Percentiles rank a stretch among this genome's conserved stretches.
Evolutionary conservation across 2,329 filamentous ascomycete genomes (phyloP).

Genomic region (Juglanconis oblonga): DNA sequence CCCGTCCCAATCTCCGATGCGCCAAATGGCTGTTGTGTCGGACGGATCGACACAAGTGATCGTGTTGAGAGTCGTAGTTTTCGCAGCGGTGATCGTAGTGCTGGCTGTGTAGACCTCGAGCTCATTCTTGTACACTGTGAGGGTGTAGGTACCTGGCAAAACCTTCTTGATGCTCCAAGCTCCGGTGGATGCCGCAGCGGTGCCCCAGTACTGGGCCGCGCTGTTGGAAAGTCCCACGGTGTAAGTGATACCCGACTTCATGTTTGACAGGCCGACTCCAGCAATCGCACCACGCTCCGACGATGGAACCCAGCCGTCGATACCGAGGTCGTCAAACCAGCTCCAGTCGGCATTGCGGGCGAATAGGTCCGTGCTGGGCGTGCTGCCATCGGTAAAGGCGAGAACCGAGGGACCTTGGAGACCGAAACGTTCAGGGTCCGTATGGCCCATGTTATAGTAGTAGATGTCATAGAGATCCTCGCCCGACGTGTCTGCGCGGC

Average conservation of each 20-base stretch:
- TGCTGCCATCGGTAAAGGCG: conserved; percentile 34
- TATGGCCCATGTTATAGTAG: conserved; percentile 42
- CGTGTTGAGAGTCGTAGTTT: conserved; percentile 27
- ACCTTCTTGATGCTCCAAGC: conserved; percentile 30
- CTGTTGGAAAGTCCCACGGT: conserved; percentile 34
- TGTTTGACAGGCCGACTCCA: conserved; percentile 32
- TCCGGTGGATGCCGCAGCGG: conserved; percentile 23
- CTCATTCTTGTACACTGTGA: conserved; percentile 34
- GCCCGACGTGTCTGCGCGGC: conserved; percentile 32
- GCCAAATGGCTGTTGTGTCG: conserved; percentile 31
- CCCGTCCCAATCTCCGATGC: conserved; percentile 35
- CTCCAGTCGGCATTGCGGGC: conserved; percentile 33
- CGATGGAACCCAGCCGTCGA: conserved; percentile 30
- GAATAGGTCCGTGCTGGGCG: conserved; percentile 34
- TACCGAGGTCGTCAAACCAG: conserved; percentile 30
- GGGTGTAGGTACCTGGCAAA: conserved; percentile 30
- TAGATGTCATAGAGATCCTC: conserved; percentile 42
- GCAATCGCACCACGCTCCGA: conserved; percentile 27
- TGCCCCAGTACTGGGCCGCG: conserved; percentile 35
- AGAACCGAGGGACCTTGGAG: conserved; percentile 39
- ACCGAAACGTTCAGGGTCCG: conserved; percentile 38
- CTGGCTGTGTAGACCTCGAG: conserved; percentile 28
- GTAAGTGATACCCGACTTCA: conserved; percentile 36
- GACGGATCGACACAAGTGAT: conserved; percentile 29
- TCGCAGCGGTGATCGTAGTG: conserved; percentile 27